A percentile compares a stretch with the other conserved stretches of the same genome.
These are phyloP conservation scores for Fraxinus angustifolia DNA, from an alignment of 305 asterid genomes.

Conservation along the genomic window DNA sequence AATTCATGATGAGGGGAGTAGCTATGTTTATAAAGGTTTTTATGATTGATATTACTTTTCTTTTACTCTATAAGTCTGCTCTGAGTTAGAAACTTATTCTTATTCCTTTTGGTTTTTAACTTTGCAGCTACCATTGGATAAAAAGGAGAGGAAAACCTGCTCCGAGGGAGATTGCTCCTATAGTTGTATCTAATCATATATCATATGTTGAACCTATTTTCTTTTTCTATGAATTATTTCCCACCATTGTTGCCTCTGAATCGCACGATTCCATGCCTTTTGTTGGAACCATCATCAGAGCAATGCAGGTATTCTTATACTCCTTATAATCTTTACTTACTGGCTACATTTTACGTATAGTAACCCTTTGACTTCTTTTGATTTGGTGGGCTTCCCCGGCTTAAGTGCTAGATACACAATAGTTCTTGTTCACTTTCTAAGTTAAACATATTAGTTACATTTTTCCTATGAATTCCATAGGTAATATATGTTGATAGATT, in stretches of 20 bases:
- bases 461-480: constrained; percentile 34
- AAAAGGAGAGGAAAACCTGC: constrained; percentile 91
- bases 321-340: not conserved
- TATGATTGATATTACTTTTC: constrained; percentile 4
- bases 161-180: constrained; percentile 87
- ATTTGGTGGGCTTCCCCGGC: not conserved
- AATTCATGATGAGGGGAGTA: constrained; percentile 8
- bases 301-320: constrained; percentile 79
- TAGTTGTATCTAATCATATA: constrained; percentile 90
- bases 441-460: constrained; percentile 1
- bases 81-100: constrained; percentile 20
- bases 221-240: constrained; percentile 89
- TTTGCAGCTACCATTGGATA: constrained; percentile 91
- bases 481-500: constrained; percentile 93
- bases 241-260: constrained; percentile 89
- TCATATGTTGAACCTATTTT: constrained; percentile 90
- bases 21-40: not conserved
- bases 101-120: constrained; percentile 16
- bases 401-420: not conserved
- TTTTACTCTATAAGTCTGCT: not conserved
- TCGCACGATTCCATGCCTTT: constrained; percentile 97
- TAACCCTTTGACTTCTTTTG: not conserved
- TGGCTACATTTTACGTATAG: not conserved
- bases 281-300: constrained; percentile 96
- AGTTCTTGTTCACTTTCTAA: not conserved